Evolutionary conservation across 345 rosid genomes (phyloP), one percentile per base, ranked within the genome.

Genomic region (Eucalyptus microcorys): DNA sequence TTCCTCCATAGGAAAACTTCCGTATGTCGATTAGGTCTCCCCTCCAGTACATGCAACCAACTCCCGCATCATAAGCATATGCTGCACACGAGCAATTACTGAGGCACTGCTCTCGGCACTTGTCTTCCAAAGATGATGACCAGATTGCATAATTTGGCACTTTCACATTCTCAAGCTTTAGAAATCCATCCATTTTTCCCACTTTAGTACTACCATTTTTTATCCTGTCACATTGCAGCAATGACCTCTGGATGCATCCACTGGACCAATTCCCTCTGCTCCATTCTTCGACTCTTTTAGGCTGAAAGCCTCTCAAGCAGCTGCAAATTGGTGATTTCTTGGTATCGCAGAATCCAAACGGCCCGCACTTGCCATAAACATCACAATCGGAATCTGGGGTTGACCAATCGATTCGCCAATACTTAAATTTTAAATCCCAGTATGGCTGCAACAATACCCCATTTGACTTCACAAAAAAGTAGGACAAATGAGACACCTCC

Each of bases 81-180:
- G 92, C 92, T 14, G 88, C 11, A 30, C 93, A 90, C 5, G 91
- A 90, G 49, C 94, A 93, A 57, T 93, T 93, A 26, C 61, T 88
- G 50, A 87, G 32, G 89, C 94, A 93, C 48, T 47, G 61, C 7
- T 37, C 79, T 47, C 16, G 71, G 85, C 94, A 92, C 40, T 87
- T 40, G 30, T 66, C 81, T 86, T 59, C 84, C 19, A 22, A 16
- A 32, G n/a, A 3, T 40, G 32, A 50, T 26, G 91, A 88, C 89
- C 88, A 53, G 2, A 64, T 57, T 1, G 89, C 89, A 43, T 71
- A 89, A 64, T 88, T 49, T 5, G 90, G 91, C 47, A 90, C 90
- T 83, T 90, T 90, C 76, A 88, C 79, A 26, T 15, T 85, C 48
- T 87, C 49, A 22, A 90, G 68, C 88, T 59, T 88, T 17, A 85